Evolutionary conservation across 2,329 filamentous ascomycete species (phyloP), one percentile per base, ranked within the genome.

Genomic region (Verticillium nubilum): DNA sequence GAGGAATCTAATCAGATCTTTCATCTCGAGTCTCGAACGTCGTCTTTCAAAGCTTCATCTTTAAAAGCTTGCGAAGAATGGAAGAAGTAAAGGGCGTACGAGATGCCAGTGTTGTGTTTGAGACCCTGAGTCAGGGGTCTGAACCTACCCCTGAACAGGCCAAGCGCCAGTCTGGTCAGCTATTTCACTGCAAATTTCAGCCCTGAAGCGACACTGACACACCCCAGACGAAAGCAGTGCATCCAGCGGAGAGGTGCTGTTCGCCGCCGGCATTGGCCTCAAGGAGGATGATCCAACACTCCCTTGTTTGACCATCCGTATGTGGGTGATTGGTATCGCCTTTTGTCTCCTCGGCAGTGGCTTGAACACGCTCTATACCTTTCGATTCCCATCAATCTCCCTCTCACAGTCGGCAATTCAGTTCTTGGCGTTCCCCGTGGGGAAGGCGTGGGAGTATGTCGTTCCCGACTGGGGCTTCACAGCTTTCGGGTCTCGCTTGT

Each of bases 381-480:
- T 78, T n/a, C 63, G 69, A 0, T 69, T 72, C 28, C 70, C 70
- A 1, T 70, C 69, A 4, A 66, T 73, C 57, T 70, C 66, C 17
- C 63, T 73, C 2, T 72, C 69, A 0, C 70, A 72, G 58, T 72
- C 70, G 2, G 71, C 70, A 0, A 72, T 73, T 15, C 78, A 80
- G 58, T 70, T 80, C 37, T 61, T 79, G 5, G 74, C 78, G 0
- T 80, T 76, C 58, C 78, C 77, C 0, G 59, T 79, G 2, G 78
- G 78, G 3, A 73, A 71, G 69, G 67, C 73, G 61, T 66, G 66
- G 78, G 64, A 76, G 67, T 63, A 66, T 37, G 60, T 59, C 0
- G 25, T 73, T 0, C 71, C 72, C 0, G 68, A 73, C 35, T 71
- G 68, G 67, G 69, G 68, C 0, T 31, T 73, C 35, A 68, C 58